Conservation (phyloP, 1,139 yeast species). For the Blastobotrys persicus region DNA sequence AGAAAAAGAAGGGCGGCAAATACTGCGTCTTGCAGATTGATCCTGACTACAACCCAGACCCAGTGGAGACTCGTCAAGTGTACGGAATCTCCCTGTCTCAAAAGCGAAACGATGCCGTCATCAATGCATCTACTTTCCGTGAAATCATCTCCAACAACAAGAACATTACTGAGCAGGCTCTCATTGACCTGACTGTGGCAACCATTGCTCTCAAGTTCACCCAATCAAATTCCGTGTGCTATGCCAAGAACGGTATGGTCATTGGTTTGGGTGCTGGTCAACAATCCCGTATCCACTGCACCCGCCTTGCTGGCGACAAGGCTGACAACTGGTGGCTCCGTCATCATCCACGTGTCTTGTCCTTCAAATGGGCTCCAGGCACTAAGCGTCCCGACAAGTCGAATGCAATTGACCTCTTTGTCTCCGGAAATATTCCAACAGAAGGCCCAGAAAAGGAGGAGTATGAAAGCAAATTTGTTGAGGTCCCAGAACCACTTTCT, state of each 20-base stretch:
- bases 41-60: constrained; percentile 84
- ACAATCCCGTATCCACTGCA: constrained; percentile 98
- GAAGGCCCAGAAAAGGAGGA: constrained; percentile 91
- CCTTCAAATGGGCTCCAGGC: constrained; percentile 96
- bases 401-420: constrained; percentile 92
- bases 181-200: constrained; percentile 90
- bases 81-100: constrained; percentile 94
- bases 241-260: constrained; percentile 98
- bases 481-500: constrained; percentile 79
- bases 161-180: constrained; percentile 84
- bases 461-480: constrained; percentile 79
- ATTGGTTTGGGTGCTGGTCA: constrained; percentile 99
- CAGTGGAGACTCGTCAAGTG: constrained; percentile 86
- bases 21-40: constrained; percentile 95
- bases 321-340: constrained; percentile 99
- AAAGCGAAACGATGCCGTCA: constrained; percentile 96
- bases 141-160: constrained; percentile 89
- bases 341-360: constrained; percentile 93
- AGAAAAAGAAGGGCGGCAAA: constrained; percentile 94
- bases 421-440: constrained; percentile 86
- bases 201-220: constrained; percentile 96
- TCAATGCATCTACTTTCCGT: constrained; percentile 81
- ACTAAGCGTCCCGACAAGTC: constrained; percentile 98
- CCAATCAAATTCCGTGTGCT: constrained; percentile 96
- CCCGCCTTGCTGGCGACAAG: constrained; percentile 98